A percentile compares a stretch with the other conserved stretches of the same genome.
Evolutionary conservation across 306 rosid genomes (phyloP).

Genomic region (Trichosanthes truncata): DNA sequence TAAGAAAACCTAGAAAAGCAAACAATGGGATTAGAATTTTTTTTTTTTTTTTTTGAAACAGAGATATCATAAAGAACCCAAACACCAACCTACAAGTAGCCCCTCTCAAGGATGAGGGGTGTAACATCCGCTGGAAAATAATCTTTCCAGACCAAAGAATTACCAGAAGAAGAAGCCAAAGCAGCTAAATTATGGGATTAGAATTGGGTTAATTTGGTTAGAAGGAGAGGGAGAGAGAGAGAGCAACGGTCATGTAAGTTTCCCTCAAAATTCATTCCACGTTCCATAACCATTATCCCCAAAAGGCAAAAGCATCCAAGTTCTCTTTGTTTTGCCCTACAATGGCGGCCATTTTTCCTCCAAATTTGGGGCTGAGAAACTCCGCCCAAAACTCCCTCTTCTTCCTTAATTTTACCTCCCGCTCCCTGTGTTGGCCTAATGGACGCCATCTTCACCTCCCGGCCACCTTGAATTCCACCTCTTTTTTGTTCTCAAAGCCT

Average conservation of each 20-base stretch:
- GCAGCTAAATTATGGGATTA: no score
- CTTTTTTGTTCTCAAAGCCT: neutral
- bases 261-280: neutral
- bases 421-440: conserved; percentile 19
- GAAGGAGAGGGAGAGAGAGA: neutral
- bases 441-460: conserved; percentile 27
- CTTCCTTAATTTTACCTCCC: conserved; percentile 21
- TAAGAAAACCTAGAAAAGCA: no score
- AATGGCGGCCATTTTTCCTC: conserved; percentile 29
- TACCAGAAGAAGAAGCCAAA: no score
- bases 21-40: no score
- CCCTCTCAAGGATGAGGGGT: no score
- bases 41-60: no score
- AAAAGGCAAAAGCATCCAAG: neutral
- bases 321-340: conserved; percentile 8
- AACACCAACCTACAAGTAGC: no score
- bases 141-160: no score
- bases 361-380: conserved; percentile 27
- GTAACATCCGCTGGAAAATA: no score
- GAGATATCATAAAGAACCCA: no score
- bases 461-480: conserved; percentile 7
- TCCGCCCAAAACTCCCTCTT: conserved; percentile 31
- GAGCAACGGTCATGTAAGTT: neutral
- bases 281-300: neutral
- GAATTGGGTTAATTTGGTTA: neutral